A percentile compares a stretch with the other conserved stretches of the same genome.
Conservation (phyloP, 441 rosid genomes). For the Viola pubescens region DNA sequence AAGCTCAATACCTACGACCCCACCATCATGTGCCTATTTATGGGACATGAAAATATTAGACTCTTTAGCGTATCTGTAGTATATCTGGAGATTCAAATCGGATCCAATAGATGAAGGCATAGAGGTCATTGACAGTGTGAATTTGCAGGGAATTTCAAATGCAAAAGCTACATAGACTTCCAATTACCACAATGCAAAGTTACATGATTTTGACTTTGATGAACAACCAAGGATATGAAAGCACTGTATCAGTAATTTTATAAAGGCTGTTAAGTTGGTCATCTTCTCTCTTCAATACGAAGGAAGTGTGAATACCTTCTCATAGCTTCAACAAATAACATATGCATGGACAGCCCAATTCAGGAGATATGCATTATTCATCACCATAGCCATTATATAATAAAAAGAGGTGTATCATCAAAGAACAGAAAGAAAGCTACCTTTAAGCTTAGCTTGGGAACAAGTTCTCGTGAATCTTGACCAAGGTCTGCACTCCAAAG, state of each 20-base stretch:
- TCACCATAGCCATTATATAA: slow-evolving; percentile 1
- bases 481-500: slow-evolving; percentile 96
- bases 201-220: not conserved
- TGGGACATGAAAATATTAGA: slow-evolving; percentile 17
- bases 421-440: slow-evolving; percentile 20
- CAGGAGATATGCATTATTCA: not conserved
- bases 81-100: slow-evolving; percentile 2
- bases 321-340: slow-evolving; percentile 3
- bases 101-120: not conserved
- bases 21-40: slow-evolving; percentile 96
- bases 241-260: not conserved
- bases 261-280: not conserved
- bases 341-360: not conserved
- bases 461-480: slow-evolving; percentile 94
- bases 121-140: slow-evolving; percentile 2
- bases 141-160: slow-evolving; percentile 1
- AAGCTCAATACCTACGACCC: slow-evolving; percentile 88
- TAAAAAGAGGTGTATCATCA: not conserved
- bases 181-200: not conserved
- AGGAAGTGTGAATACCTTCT: not conserved
- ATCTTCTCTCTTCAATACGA: not conserved
- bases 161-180: not conserved
- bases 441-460: slow-evolving; percentile 91
- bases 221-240: not conserved
- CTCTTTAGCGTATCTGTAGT: not conserved